Evolutionary conservation across 371 early-diverging fungal species (phyloP).

Genomic region (Mucor saturninus): DNA sequence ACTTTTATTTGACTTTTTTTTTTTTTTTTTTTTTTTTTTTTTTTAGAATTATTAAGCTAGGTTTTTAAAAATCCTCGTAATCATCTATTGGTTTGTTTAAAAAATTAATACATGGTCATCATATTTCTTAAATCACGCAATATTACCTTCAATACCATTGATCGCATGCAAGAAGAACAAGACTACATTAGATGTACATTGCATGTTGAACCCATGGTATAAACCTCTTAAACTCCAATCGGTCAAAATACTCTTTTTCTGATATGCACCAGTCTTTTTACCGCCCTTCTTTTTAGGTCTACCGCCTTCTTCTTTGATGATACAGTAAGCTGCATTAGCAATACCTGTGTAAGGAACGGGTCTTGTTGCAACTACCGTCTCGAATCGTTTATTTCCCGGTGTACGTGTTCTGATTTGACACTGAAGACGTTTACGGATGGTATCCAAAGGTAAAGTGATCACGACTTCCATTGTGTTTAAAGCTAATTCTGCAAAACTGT

Average conservation of each 20-base stretch:
- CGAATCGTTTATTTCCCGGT: slow-evolving; percentile 65
- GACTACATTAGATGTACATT: slow-evolving; percentile 66
- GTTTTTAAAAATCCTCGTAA: slow-evolving; percentile 31
- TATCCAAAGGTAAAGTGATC: slow-evolving; percentile 88
- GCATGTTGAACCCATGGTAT: slow-evolving; percentile 80
- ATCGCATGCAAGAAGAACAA: slow-evolving; percentile 66
- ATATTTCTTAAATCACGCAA: neutral
- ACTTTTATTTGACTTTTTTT: no score
- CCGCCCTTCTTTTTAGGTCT: slow-evolving; percentile 25
- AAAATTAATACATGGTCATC: no score
- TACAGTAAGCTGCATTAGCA: slow-evolving; percentile 75
- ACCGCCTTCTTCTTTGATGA: slow-evolving; percentile 87
- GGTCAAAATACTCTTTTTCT: slow-evolving; percentile 33
- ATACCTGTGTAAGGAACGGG: slow-evolving; percentile 88
- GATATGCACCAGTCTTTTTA: slow-evolving; percentile 12
- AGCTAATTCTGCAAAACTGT: slow-evolving; percentile 69
- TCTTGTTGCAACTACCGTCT: slow-evolving; percentile 76
- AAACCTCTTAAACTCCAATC: slow-evolving; percentile 73
- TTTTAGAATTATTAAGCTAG: no score
- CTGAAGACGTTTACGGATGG: slow-evolving; percentile 84
- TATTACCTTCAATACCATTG: slow-evolving; percentile 60
- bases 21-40: no score
- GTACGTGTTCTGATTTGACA: slow-evolving; percentile 70
- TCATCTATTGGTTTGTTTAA: slow-evolving; percentile 12
- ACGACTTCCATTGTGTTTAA: slow-evolving; percentile 73